These are phyloP conservation scores for Saccharomycopsis lassenensis DNA, from an alignment of 805 yeast genomes.

Conservation along the genomic window DNA sequence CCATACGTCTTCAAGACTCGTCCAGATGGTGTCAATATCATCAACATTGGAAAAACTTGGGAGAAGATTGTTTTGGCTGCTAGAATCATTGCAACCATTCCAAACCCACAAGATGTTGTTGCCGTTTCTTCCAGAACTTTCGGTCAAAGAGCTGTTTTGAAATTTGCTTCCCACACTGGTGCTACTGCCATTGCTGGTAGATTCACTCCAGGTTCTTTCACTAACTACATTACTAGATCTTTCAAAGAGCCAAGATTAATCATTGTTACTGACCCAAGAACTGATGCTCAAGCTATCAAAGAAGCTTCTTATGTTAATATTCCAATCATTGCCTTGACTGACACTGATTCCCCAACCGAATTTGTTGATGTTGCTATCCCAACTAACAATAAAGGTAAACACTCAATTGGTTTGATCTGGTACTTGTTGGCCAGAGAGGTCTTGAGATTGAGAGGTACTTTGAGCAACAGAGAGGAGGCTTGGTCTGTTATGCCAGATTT, in stretches of 20 bases:
- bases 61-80: slow-evolving; percentile 99
- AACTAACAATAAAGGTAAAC: slow-evolving; percentile 99
- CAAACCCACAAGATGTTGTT: slow-evolving; percentile 96
- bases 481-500: slow-evolving; percentile 99
- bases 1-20: slow-evolving; percentile 96
- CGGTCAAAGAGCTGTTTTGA: slow-evolving; percentile 99
- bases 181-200: slow-evolving; percentile 99
- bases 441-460: slow-evolving; percentile 95
- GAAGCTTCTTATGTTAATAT: slow-evolving; percentile 99
- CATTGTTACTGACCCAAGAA: slow-evolving; percentile 99
- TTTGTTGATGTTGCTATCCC: slow-evolving; percentile 99
- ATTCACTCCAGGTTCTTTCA: slow-evolving; percentile 99
- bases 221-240: slow-evolving; percentile 99
- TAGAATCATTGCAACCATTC: slow-evolving; percentile 98
- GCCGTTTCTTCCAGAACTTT: slow-evolving; percentile 98
- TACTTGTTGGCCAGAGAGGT: slow-evolving; percentile 99
- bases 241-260: slow-evolving; percentile 99
- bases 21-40: slow-evolving; percentile 98
- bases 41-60: slow-evolving; percentile 99
- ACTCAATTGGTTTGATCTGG: slow-evolving; percentile 99
- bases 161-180: slow-evolving; percentile 99
- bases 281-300: slow-evolving; percentile 99
- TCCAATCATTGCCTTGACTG: slow-evolving; percentile 98
- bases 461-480: slow-evolving; percentile 91
- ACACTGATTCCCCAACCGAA: slow-evolving; percentile 98